These are phyloP conservation scores for Volutella citrinella DNA, from an alignment of 2,329 filamentous ascomycete species.

Conservation along the genomic window DNA sequence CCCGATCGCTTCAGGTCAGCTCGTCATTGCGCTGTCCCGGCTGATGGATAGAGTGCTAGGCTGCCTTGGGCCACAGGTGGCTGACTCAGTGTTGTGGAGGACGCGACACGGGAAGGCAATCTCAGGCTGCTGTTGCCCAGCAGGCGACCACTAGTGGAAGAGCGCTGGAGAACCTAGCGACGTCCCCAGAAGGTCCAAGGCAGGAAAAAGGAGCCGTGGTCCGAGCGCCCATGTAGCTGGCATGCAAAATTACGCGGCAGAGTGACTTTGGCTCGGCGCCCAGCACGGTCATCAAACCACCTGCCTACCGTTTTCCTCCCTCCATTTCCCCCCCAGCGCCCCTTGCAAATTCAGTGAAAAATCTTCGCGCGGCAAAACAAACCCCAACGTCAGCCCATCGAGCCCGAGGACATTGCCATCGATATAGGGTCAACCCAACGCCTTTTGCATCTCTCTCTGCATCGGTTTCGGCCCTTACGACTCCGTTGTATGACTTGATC, in stretches of 20 bases:
- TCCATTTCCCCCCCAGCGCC: slow-evolving; percentile 16
- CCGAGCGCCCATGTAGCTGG: slow-evolving; percentile 29
- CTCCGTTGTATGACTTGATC: slow-evolving; percentile 59
- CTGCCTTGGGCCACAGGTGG: too few species aligned
- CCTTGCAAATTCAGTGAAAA: slow-evolving; percentile 45
- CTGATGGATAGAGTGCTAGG: too few species aligned
- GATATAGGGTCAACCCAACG: slow-evolving; percentile 49
- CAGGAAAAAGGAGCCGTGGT: slow-evolving; percentile 31
- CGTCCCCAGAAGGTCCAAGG: slow-evolving; percentile 6
- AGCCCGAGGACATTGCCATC: slow-evolving; percentile 48
- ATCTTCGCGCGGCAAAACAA: slow-evolving; percentile 53
- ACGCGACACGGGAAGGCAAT: too few species aligned
- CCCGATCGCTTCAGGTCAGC: too few species aligned
- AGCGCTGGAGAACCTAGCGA: too few species aligned
- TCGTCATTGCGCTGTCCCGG: too few species aligned
- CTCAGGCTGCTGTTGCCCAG: too few species aligned
- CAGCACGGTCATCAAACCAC: slow-evolving; percentile 25
- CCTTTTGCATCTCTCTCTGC: slow-evolving; percentile 48
- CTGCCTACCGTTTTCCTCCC: slow-evolving; percentile 12
- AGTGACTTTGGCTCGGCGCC: slow-evolving; percentile 28
- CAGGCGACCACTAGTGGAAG: too few species aligned
- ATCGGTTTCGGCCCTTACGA: slow-evolving; percentile 53
- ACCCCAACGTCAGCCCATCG: slow-evolving; percentile 56
- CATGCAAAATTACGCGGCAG: slow-evolving; percentile 7
- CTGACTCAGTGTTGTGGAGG: too few species aligned